Percentiles rank a stretch among this genome's conserved stretches.
Evolutionary conservation across 2,329 filamentous ascomycete genomes (phyloP).

Genomic region (Madurella mycetomatis): DNA sequence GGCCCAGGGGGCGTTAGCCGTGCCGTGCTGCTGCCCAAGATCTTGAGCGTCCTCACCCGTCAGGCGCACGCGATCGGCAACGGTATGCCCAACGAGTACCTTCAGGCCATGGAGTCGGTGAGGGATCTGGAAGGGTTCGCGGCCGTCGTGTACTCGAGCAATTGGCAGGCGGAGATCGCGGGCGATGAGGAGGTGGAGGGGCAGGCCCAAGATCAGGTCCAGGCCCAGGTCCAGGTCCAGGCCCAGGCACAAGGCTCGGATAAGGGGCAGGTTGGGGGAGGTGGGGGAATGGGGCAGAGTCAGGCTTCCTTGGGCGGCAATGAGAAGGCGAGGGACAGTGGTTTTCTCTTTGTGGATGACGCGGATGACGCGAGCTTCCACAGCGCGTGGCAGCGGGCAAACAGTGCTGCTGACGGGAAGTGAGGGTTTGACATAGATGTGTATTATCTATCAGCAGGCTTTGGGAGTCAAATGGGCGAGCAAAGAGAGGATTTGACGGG

Average conservation of each 20-base stretch:
- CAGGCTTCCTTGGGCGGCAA: neutral
- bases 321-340: conserved; percentile 1
- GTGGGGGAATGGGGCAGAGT: neutral
- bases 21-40: conserved; percentile 70
- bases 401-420: neutral
- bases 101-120: conserved; percentile 71
- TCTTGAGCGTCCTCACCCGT: conserved; percentile 81
- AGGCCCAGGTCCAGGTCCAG: conserved; percentile 7
- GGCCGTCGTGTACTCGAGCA: conserved; percentile 81
- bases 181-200: conserved; percentile 43
- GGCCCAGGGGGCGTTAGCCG: conserved; percentile 35
- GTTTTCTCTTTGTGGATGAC: neutral
- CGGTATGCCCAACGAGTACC: conserved; percentile 66
- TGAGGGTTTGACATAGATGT: neutral
- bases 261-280: neutral
- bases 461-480: neutral
- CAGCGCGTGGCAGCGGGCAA: neutral
- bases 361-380: neutral
- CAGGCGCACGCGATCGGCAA: conserved; percentile 88
- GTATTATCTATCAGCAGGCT: neutral
- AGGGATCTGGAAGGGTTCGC: conserved; percentile 77
- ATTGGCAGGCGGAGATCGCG: conserved; percentile 64
- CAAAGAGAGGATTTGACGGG: neutral
- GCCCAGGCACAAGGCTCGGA: neutral
- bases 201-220: conserved; percentile 8